Percentiles rank a stretch among this genome's conserved stretches.
phyloP scores from a whole-genome alignment of 2,329 filamentous ascomycete genomes.

The Cladobotryum protrusum region DNA sequence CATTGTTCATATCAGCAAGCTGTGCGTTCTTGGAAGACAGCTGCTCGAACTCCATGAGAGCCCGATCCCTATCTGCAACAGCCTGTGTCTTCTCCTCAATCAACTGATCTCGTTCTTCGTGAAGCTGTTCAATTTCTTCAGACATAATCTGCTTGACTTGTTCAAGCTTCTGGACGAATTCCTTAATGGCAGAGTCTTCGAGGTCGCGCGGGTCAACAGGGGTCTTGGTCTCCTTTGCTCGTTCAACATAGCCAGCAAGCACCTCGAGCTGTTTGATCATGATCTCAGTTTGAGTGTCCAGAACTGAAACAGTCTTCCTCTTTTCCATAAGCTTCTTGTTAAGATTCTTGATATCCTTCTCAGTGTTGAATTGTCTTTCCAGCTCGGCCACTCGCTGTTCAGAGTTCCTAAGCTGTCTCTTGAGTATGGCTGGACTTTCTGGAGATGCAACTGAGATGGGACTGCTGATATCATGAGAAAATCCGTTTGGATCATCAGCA shows the following conservation, averaged over 20 bases:
- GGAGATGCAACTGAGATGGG: slow-evolving; percentile 58
- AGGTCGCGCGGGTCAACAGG: slow-evolving; percentile 75
- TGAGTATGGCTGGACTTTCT: slow-evolving; percentile 62
- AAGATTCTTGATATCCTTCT: slow-evolving; percentile 64
- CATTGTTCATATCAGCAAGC: slow-evolving; percentile 90
- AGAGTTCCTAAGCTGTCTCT: slow-evolving; percentile 71
- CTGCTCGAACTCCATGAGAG: slow-evolving; percentile 91
- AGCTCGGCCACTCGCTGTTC: slow-evolving; percentile 84
- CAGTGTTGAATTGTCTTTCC: slow-evolving; percentile 65
- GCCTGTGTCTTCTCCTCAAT: slow-evolving; percentile 80
- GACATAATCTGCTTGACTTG: slow-evolving; percentile 55
- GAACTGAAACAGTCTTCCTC: slow-evolving; percentile 86
- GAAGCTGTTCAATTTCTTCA: slow-evolving; percentile 51
- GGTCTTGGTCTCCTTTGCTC: slow-evolving; percentile 74
- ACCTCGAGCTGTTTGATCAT: slow-evolving; percentile 89
- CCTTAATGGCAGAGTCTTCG: slow-evolving; percentile 85
- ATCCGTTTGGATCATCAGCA: slow-evolving; percentile 45
- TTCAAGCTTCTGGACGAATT: slow-evolving; percentile 72
- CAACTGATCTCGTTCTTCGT: slow-evolving; percentile 70
- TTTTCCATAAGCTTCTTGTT: slow-evolving; percentile 89
- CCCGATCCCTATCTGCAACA: slow-evolving; percentile 82
- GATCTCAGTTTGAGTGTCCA: slow-evolving; percentile 92
- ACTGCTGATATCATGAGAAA: slow-evolving; percentile 61
- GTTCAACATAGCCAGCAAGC: slow-evolving; percentile 80
- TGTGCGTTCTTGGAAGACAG: slow-evolving; percentile 91